Evolutionary conservation across 2,329 filamentous ascomycete species (phyloP), one percentile per base, ranked within the genome.

Genomic region (Fusarium mexicanum): DNA sequence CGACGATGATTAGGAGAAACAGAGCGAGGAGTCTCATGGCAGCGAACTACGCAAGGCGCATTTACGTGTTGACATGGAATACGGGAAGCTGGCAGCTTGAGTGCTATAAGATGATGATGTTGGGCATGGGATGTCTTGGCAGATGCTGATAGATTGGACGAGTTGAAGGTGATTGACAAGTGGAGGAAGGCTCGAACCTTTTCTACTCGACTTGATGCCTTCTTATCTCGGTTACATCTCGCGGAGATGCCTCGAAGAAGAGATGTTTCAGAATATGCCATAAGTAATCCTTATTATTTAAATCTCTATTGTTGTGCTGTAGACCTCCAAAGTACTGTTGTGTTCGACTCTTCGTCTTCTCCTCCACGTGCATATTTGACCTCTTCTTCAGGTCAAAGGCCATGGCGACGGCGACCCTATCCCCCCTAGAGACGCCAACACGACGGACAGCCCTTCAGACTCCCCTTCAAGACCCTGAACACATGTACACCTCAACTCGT

Each of bases 21-120:
- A 54, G 10, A 29, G 61, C 33, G 22, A 59, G 17, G 13, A 16
- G n/a, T 41, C 71, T 77, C 76, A 77, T 77, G 13, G 29, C 62
- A n/a, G 16, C 35, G 31, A 26, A n/a, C 6, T 50, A 17, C 51
- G n/a, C 31, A 16, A 22, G 13, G n/a, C 12, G 29, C 22, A 16
- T 10, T 55, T 55, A 10, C 6, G 8, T 29, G 17, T 67, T 54
- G 24, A 20, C 66, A 65, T 70, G 24, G 46, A 68, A 38, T 9
- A 4, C 6, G 9, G 16, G 29, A 31, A 37, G 16, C 20, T 4
- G 16, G 24, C 13, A 31, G 37, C 8, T 8, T 26, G 14, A n/a
- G 6, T 38, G 44, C 24, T 43, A 24, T 47, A 26, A 29, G 11
- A 18, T 26, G 26, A 17, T n/a, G 41, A 37, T 59, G 35, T 31